Evolutionary conservation across 225 moss, liverwort and hornwort genomes (phyloP).

Genomic region (Pleurozium schreberi): DNA sequence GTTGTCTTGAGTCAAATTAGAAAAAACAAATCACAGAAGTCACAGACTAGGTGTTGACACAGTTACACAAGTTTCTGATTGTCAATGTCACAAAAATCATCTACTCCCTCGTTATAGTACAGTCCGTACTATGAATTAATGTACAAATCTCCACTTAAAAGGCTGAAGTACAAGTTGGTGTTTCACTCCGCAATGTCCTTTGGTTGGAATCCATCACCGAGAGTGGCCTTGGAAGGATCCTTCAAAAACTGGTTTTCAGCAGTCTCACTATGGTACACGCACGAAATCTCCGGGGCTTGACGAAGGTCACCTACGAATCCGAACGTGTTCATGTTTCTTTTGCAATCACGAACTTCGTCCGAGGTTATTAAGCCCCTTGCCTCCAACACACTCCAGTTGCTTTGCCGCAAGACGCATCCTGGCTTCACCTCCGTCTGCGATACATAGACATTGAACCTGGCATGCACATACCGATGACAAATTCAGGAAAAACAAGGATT

Average conservation of each 20-base stretch:
- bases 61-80: neutral
- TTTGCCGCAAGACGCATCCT: slow-evolving; percentile 68
- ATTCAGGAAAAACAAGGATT: neutral
- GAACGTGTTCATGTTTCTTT: slow-evolving; percentile 89
- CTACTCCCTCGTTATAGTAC: neutral
- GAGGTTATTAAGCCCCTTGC: slow-evolving; percentile 54
- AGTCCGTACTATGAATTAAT: neutral
- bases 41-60: neutral
- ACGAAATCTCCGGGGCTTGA: slow-evolving; percentile 76
- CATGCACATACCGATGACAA: neutral
- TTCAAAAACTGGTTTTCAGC: slow-evolving; percentile 86
- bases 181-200: slow-evolving; percentile 42
- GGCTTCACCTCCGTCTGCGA: slow-evolving; percentile 89
- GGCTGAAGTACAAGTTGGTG: neutral
- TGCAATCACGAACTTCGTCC: slow-evolving; percentile 71
- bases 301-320: slow-evolving; percentile 89
- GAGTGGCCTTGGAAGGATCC: slow-evolving; percentile 77
- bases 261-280: slow-evolving; percentile 85
- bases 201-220: slow-evolving; percentile 90
- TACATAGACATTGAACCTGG: slow-evolving; percentile 91
- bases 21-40: neutral
- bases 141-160: neutral
- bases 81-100: neutral
- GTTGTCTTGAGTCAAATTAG: neutral
- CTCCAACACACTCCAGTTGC: slow-evolving; percentile 81